Base-by-base conservation (phyloP, 2,329 filamentous ascomycete species). In the Sarocladium kiliense region DNA sequence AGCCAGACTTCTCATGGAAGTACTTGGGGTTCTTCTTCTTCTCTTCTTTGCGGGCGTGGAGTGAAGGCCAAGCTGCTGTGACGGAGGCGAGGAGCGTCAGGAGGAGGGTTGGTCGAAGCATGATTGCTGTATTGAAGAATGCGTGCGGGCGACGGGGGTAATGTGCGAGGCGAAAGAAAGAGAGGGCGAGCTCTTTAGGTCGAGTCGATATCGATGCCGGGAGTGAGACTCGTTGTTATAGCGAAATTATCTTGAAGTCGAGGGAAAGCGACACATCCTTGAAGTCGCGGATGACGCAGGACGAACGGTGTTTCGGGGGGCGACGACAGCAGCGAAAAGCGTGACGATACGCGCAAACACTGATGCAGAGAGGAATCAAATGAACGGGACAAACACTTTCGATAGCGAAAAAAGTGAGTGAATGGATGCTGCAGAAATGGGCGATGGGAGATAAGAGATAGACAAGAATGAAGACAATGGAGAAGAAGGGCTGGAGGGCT, bases 1-100 rank as follows among this genome's bases (percentile, higher is more conserved):
- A 77, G 54, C 71, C 73, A 53, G 86, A 85, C 0, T 85, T 81
- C 65, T 89, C 86, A 56, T 78, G 74, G 68, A 87, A 88, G 69
- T 87, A 87, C 65, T 87, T 88, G 21, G 65, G 58, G 19, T 62
- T 66, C 54, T 58, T 61, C 5, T 21, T n/a, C 37, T 59, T 37
- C 34, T 50, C 56, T 27, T 53, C 49, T 32, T 42, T 27, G n/a
- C 50, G 41, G 21, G 41, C n/a, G n/a, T 39, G 27, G 32, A 49
- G 41, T 10, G 45, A 39, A 10, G 50, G 50, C 23, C 6, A 53
- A 19, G 50, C 32, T 6, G 50, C 12, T 53, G 50, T 58, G 16
- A 61, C 54, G 6, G 57, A n/a, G 16, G 60, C 56, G 19, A 65
- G 50, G 2, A 61, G 62, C 30, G 58, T 62, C 6, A 66, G 47